Base-by-base conservation (phyloP, 345 rosid species). In the Carallia pectinifolia region DNA sequence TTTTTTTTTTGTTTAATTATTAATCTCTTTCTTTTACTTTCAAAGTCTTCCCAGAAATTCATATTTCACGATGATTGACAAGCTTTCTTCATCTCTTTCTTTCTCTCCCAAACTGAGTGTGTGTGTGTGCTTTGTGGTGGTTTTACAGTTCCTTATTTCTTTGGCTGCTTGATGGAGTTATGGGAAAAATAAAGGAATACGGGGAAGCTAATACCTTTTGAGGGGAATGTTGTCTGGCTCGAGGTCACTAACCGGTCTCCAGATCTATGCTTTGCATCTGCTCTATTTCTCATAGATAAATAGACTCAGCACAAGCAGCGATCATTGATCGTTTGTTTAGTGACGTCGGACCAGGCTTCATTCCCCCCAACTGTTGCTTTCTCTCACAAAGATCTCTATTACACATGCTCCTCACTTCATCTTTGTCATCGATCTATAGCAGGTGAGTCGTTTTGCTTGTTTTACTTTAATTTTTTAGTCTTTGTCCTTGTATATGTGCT, bases 161-260 rank as follows among this genome's bases (percentile, higher is more conserved):
- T 3, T 4, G 50, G 50, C 16, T 44, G 2, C 50, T 13, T 44
- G 53, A 19, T 50, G 33, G 1, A 19, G 31, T 10, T 53, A 60
- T 23, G 31, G 18, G 18, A 58, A 71, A 56, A 50, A 6, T 17
- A 18, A 62, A 48, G 2, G 6, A 38, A 54, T 27, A 65, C 6
- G 17, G 83, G n/a, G 83, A 83, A 80, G 89, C 80, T 74, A 18
- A 58, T 79, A 62, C 77, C 81, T 82, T 85, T 88, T 89, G 95
- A 82, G 97, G 91, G 97, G 95, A 86, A 78, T 89, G 93, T 88
- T 89, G 93, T 89, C 96, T 86, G 97, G 96, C 93, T 81, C 97
- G 97, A 86, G 90, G 93, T 75, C 89, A 78, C 75, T 69, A 79
- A 75, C 75, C 71, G 59, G 59, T 23, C 30, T 55, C 5, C 12